Base-by-base conservation (phyloP, 2,329 filamentous ascomycete species). In the Fusarium subglutinans region DNA sequence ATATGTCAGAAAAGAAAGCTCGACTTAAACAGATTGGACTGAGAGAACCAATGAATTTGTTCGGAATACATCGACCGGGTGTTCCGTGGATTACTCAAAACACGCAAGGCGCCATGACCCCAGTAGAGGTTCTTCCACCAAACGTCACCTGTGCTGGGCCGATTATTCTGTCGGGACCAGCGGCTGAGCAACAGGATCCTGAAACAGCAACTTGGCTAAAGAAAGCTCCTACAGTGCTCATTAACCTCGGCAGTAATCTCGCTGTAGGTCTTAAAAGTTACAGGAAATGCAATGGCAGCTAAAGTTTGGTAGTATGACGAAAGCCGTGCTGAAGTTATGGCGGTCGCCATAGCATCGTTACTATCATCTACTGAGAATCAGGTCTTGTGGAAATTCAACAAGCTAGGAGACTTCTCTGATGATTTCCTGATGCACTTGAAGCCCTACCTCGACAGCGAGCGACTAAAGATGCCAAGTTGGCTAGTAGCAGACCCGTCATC, bases 201-300 rank as follows among this genome's bases (percentile, higher is more conserved):
- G 82, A 84, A 44, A 76, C 88, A 35, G 80, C 81, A 2, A 40
- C 51, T 2, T 88, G 86, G 87, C 69, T 88, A 18, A 76, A 78
- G 3, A 76, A 76, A 13, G 76, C 76, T 0, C 84, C 85, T 5
- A 88, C 86, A 0, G 76, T 88, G 0, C 79, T 88, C 18, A 81
- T 89, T 14, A 87, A 86, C 60, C 79, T 88, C 0, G 87, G 87
- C 0, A 87, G 84, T 6, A 78, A 51, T 18, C 43, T 76, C 15
- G 43, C 26, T 3, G 68, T 74, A 53, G 35, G 71, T 60, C 22
- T 4, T 28, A 1, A 8, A 18, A 1, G 2, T 1, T 7, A 5
- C 12, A 26, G 18, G 2, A 20, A 5, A 7, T 54, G 2, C 26
- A 20, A 9, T 1, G 8, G 11, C 6, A 13, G 24, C 22, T 60